Percentiles rank a stretch among this genome's conserved stretches.
These are phyloP conservation scores for Clitoria ternatea DNA, from an alignment of 306 rosid species.

Conservation along the genomic window DNA sequence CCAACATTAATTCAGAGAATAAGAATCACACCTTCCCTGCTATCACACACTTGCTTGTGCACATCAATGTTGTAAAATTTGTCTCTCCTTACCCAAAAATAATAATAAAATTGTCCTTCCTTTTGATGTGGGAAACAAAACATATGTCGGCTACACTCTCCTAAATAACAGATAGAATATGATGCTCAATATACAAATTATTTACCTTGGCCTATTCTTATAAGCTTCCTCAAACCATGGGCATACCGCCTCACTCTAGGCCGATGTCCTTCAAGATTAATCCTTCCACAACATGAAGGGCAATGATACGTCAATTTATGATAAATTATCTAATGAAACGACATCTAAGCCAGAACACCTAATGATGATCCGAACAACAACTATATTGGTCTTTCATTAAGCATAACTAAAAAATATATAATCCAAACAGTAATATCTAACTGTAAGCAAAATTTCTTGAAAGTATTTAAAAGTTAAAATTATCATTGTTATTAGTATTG, in stretches of 20 bases:
- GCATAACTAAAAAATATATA: not conserved
- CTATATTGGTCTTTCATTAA: not conserved
- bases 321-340: constrained; percentile 14
- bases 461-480: not conserved
- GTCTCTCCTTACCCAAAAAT: too few species aligned
- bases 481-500: not conserved
- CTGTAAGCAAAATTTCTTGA: not conserved
- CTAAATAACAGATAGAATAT: not conserved
- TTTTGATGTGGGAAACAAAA: constrained; percentile 21
- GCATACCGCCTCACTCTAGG: constrained; percentile 95
- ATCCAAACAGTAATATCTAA: constrained; percentile 1
- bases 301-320: constrained; percentile 19
- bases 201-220: constrained; percentile 89
- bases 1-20: not conserved
- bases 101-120: too few species aligned
- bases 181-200: not conserved
- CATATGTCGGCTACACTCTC: not conserved
- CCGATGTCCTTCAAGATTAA: constrained; percentile 86
- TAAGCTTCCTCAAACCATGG: constrained; percentile 69
- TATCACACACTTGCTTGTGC: not conserved
- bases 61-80: not conserved
- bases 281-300: constrained; percentile 54
- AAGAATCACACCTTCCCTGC: constrained; percentile 9
- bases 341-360: constrained; percentile 17
- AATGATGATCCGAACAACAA: constrained; percentile 4